Conservation (phyloP, 805 yeast species). For the Scheffersomyces ergatensis region DNA sequence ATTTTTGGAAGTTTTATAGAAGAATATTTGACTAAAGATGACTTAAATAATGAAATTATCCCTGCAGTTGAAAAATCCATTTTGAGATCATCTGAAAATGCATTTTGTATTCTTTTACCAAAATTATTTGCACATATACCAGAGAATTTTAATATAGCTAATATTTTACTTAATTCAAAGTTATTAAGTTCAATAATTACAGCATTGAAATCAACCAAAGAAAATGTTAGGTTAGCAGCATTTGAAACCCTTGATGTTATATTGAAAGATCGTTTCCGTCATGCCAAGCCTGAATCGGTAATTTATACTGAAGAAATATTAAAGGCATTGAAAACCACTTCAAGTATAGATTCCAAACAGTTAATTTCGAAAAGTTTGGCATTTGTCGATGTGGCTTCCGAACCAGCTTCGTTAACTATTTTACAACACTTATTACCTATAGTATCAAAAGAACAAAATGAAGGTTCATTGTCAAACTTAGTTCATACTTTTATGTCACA, state of each 20-base stretch:
- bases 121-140: conserved; percentile 36
- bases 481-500: conserved; percentile 50
- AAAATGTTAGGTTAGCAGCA: conserved; percentile 53
- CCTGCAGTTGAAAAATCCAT: conserved; percentile 73
- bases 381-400: conserved; percentile 22
- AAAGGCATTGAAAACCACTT: conserved; percentile 53
- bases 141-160: conserved; percentile 37
- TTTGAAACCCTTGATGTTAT: conserved; percentile 25
- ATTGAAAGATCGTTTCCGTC: conserved; percentile 15
- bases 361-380: conserved; percentile 47
- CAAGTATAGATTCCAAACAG: conserved; percentile 65
- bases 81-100: conserved; percentile 73
- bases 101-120: conserved; percentile 56
- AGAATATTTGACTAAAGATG: conserved; percentile 36
- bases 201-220: conserved; percentile 67
- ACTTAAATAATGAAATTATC: conserved; percentile 38
- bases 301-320: conserved; percentile 47
- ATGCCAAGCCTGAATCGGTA: conserved; percentile 19
- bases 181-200: conserved; percentile 23
- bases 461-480: conserved; percentile 50
- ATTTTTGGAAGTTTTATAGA: conserved; percentile 44
- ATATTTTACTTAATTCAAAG: conserved; percentile 34
- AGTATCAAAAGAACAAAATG: conserved; percentile 76
- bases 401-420: conserved; percentile 24
- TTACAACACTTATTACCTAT: conserved; percentile 46